Evolutionary conservation across 805 yeast species (phyloP).

Genomic region (Sugiyamaella chiloensis): DNA sequence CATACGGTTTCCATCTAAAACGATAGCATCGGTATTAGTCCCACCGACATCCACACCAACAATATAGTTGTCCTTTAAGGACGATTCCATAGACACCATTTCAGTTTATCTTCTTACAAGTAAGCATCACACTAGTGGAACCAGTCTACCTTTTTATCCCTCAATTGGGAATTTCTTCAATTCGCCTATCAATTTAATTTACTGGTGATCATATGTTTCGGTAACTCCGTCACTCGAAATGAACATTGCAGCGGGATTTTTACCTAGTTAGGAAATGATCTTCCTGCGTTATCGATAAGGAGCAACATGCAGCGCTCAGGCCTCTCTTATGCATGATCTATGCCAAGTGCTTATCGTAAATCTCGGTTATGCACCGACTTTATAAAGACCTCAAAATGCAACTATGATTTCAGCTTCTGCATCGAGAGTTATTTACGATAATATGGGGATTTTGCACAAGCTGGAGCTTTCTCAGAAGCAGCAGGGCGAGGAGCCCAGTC

Average conservation of each 20-base stretch:
- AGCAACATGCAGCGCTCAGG: too few species aligned
- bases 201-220: too few species aligned
- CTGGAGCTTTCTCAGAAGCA: conserved; percentile 2
- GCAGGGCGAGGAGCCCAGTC: conserved; percentile 6
- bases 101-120: too few species aligned
- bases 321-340: too few species aligned
- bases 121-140: too few species aligned
- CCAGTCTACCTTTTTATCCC: too few species aligned
- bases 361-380: not conserved
- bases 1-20: conserved; percentile 38
- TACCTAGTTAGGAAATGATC: not conserved
- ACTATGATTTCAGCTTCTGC: not conserved
- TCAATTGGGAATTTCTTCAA: too few species aligned
- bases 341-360: not conserved
- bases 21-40: conserved; percentile 48
- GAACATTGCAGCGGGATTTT: conserved; percentile 34
- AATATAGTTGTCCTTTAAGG: conserved; percentile 26
- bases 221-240: too few species aligned
- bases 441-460: not conserved
- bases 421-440: not conserved
- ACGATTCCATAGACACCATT: conserved; percentile 44
- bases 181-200: too few species aligned
- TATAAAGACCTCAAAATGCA: not conserved
- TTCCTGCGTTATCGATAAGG: too few species aligned
- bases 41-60: conserved; percentile 54